Evolutionary conservation across 441 rosid species (phyloP), one percentile per base, ranked within the genome.

Genomic region (Pelargonium citronellum): DNA sequence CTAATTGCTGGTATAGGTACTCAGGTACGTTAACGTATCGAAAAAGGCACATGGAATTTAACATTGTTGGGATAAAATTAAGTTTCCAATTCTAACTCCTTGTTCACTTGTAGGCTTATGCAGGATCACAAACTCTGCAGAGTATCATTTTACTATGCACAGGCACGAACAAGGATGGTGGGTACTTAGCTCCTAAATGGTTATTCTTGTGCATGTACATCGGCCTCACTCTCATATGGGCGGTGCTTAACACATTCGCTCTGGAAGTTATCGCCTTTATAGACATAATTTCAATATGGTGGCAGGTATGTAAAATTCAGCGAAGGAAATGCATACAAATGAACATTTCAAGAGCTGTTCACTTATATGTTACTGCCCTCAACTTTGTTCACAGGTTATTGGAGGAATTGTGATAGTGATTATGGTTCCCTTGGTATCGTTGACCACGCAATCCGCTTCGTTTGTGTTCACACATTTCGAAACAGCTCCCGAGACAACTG

Each of bases 91-190:
- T 34, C 39, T 1, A 34, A 34, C 39, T 34, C 15, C 12, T 12
- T 27, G 30, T 27, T 27, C 30, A 27, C 30, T 27, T 12, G 4
- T 12, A 87, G 90, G 92, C 90, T 57, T 87, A 79, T 73, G 82
- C 92, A 70, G 92, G 85, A 67, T 81, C 92, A 11, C 87, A 87
- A 39, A 72, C 90, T 22, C 78, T 86, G 24, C 90, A 87, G 79
- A 87, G 80, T 53, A 87, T 87, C 67, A 83, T 86, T 49, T 69
- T 87, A 16, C 69, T 86, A 44, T 74, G 79, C 73, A 84, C 88
- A 0, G 90, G 92, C 41, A 87, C 90, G 30, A 80, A 86, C 67
- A 87, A 77, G 19, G 85, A 43, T 51, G 92, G 92, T 15, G 92
- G 92, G 7, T 84, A 87, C 71, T 79, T 80, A 61, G 87, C 92